Conservation (phyloP, 257 asterid genomes). For the Coffea eugenioides region DNA sequence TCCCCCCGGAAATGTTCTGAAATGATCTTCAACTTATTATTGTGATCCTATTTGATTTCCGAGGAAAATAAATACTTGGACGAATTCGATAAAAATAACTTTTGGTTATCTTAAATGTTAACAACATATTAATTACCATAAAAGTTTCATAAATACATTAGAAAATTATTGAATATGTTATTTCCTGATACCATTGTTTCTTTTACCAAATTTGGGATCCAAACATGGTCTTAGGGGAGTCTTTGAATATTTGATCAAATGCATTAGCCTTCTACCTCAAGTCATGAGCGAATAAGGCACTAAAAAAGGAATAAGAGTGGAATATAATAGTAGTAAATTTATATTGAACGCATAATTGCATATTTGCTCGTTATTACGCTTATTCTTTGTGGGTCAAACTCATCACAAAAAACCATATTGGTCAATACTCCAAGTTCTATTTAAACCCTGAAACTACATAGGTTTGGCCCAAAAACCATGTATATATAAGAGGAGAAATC, state of each 20-base stretch:
- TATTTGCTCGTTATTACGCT: background rate
- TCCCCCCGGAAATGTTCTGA: background rate
- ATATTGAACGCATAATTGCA: background rate
- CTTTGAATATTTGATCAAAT: background rate
- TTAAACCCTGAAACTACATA: background rate
- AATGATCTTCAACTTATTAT: background rate
- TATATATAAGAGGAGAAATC: background rate
- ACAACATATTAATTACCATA: no score
- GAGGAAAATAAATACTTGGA: no score
- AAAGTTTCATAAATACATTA: no score
- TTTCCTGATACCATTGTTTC: no score
- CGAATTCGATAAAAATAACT: no score
- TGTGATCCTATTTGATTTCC: background rate
- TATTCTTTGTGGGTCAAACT: background rate
- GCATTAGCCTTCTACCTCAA: background rate
- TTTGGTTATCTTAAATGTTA: background rate
- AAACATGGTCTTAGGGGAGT: no score
- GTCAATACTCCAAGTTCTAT: background rate
- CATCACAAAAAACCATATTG: background rate
- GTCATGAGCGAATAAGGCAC: background rate
- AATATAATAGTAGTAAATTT: background rate
- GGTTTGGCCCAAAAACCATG: background rate
- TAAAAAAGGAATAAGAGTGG: background rate
- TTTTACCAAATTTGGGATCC: no score
- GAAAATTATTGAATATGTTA: no score